phyloP scores from a whole-genome alignment of 2,329 filamentous ascomycete genomes.

The Decorospora gaudefroyi region DNA sequence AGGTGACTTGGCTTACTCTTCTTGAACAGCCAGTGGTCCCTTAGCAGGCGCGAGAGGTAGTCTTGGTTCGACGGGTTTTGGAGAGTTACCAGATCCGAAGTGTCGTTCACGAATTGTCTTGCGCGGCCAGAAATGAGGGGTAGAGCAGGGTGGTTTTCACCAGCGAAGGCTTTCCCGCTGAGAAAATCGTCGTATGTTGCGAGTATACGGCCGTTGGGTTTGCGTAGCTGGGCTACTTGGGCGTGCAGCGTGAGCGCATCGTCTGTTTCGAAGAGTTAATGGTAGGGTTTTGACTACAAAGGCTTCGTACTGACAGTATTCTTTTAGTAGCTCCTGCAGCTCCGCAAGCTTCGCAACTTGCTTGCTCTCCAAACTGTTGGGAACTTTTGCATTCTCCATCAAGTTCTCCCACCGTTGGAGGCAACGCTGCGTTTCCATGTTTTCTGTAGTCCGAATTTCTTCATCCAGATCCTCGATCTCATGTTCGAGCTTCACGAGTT shows the following conservation, averaged over 20 bases:
- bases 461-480: conserved; percentile 4
- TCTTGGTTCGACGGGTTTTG: background rate
- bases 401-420: conserved; percentile 2
- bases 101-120: background rate
- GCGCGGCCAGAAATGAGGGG: background rate
- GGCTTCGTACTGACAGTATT: too few relatives aligned
- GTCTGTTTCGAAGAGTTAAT: background rate
- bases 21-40: background rate
- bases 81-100: background rate
- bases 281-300: too few relatives aligned
- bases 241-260: background rate
- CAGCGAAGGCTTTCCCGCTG: too few relatives aligned
- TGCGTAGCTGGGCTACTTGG: background rate
- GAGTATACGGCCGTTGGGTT: background rate
- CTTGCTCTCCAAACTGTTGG: background rate
- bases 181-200: background rate
- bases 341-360: too few relatives aligned
- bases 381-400: background rate
- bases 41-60: background rate
- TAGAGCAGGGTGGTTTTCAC: background rate
- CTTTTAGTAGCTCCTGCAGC: too few relatives aligned
- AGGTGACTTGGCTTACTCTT: background rate
- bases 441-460: conserved; percentile 8
- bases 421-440: conserved; percentile 4
- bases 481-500: too few relatives aligned